Percentiles rank a stretch among this genome's conserved stretches.
These are phyloP conservation scores for Podospora anserina DNA, from an alignment of 495 filamentous ascomycete genomes.

Conservation along the genomic window DNA sequence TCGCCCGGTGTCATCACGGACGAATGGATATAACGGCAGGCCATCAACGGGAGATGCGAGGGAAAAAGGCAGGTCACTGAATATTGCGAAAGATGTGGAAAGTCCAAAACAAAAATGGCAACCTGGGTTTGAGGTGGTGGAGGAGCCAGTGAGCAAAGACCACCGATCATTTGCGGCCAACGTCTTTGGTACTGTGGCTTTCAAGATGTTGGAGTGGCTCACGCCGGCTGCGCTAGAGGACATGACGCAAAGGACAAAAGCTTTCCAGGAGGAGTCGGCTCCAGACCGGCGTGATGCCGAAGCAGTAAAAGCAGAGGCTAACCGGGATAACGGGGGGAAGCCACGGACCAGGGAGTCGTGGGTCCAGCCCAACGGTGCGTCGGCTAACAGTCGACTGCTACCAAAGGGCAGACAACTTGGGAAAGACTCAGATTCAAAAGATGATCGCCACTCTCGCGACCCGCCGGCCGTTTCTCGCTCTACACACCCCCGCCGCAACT, in stretches of 20 bases:
- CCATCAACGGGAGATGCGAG: not conserved
- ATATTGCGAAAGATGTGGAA: not conserved
- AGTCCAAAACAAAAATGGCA: slow-evolving; percentile 4
- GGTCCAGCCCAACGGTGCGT: not conserved
- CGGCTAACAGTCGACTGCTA: not conserved
- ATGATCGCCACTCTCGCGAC: slow-evolving; percentile 20
- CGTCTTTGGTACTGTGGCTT: slow-evolving; percentile 70
- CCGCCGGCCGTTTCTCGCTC: slow-evolving; percentile 17
- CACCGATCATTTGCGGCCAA: slow-evolving; percentile 82
- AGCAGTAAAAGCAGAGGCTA: slow-evolving; percentile 8
- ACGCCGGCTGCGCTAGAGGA: slow-evolving; percentile 52
- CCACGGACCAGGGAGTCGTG: not conserved
- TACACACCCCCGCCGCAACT: slow-evolving; percentile 39
- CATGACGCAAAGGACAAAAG: slow-evolving; percentile 33
- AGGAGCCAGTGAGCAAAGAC: slow-evolving; percentile 61
- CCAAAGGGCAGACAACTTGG: slow-evolving; percentile 6
- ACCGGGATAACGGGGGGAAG: not conserved
- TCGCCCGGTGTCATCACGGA: slow-evolving; percentile 13
- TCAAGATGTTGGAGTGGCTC: slow-evolving; percentile 79
- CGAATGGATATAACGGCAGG: not conserved
- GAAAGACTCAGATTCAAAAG: slow-evolving; percentile 13
- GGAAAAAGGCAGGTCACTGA: not conserved
- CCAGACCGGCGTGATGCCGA: not conserved
- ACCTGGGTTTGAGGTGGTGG: slow-evolving; percentile 33
- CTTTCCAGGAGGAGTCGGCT: slow-evolving; percentile 17